Evolutionary conservation across 2,329 filamentous ascomycete species (phyloP), one percentile per base, ranked within the genome.

Genomic region (Exophiala viscosa): DNA sequence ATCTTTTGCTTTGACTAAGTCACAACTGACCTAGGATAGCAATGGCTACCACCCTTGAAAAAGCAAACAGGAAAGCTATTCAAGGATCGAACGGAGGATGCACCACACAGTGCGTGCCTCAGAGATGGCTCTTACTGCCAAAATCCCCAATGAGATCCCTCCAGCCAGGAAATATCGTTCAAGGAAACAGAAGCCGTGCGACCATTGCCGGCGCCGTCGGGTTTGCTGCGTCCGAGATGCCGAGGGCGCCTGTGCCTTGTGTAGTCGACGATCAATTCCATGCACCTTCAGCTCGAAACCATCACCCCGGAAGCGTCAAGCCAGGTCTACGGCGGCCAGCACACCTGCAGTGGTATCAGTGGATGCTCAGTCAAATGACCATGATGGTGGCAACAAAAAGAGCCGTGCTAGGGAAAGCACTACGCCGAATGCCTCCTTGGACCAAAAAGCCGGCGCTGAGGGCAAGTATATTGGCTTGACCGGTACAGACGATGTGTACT

Each of bases 401-500:
- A 47, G 41, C n/a, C 32, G 13, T 13, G 5, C 13, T 17, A 11
- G 13, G 23, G 28, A 32, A 6, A 35, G 17, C 33, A 23, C 34
- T 4, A 44, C 41, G 11, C 14, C 33, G 8, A 50, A 42, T 17
- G 23, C 14, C 7, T 9, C 32, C 2, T 42, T 10, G n/a, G 47
- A 20, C n/a, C 42, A 36, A n/a, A 48, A 48, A 15, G 14, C 8
- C 14, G 35, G 33, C 6, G 47, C 34, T 10, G 52, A 54, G 6
- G 52, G 45, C 18, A 54, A 54, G 33, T 54, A 54, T 17, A 50
- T 54, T 23, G 52, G 52, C 20, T 38, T 54, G 35, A 54, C 28
- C 13, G 52, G 52, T 3, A 54, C 52, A n/a, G 52, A 54, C 42
- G 52, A 54, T 38, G 52, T 54, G n/a, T 54, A 54, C 17, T 54